Evolutionary conservation across 495 filamentous ascomycete species (phyloP), one percentile per base, ranked within the genome.

Genomic region (Extremus antarcticus): DNA sequence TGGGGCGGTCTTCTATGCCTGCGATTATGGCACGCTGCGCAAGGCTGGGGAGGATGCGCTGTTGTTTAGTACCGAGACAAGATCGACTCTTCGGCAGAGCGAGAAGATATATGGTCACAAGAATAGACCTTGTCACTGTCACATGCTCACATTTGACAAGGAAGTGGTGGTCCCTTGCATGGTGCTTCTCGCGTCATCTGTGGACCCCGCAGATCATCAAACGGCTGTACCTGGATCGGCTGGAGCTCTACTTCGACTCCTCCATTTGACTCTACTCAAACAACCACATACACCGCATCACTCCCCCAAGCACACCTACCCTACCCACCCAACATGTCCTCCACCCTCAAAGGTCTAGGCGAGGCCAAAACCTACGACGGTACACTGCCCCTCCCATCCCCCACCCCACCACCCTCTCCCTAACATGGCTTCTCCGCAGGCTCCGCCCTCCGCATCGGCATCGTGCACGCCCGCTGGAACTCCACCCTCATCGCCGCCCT

Each of bases 401-500:
- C 47, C 15, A 22, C 10, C 47, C 16, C 21, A 15, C 25, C 17
- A 10, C 51, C 41, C 25, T 4, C 62, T 43, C 43, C 54, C 13
- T 35, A 24, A 49, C 43, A 52, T 21, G 41, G 41, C 38, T 15
- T 15, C 47, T 11, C 59, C 57, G 29, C 51, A 85, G 92, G 92
- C 65, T 86, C 85, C 63, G 77, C 74, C 57, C 79, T 98, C 57
- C 87, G 92, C 60, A 84, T 98, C 65, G 90, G 85, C 52, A 95
- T 98, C 64, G 80, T 98, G 25, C 92, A 96, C 71, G 92, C 90
- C 22, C 82, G 92, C 58, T 98, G 92, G 92, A 98, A 97, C 71
- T 81, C 76, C 48, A 70, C 61, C 29, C 78, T 88, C 57, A 91
- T 97, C 69, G 81, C 85, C 25, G 76, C 84, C 29, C 80, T 98